Evolutionary conservation across 805 yeast genomes (phyloP).

Genomic region (Zygotorulaspora danielsina): DNA sequence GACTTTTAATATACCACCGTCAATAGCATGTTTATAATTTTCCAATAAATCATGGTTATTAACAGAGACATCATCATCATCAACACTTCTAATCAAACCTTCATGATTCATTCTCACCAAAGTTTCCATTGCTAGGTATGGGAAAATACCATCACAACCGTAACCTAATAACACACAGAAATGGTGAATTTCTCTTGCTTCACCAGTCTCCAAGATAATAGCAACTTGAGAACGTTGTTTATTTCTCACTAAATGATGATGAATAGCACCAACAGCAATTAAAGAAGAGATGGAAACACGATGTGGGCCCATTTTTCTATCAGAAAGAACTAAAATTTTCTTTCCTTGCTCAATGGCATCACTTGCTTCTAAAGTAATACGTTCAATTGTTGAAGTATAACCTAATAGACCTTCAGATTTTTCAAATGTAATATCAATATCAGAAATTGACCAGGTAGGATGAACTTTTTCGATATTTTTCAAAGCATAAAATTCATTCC

Average conservation of each 20-base stretch:
- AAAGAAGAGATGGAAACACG: conserved; percentile 81
- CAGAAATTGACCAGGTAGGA: conserved; percentile 81
- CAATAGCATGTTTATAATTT: conserved; percentile 80
- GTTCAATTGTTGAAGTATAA: conserved; percentile 76
- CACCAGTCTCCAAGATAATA: conserved; percentile 86
- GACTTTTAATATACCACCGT: conserved; percentile 90
- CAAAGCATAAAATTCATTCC: conserved; percentile 71
- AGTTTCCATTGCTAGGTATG: conserved; percentile 89
- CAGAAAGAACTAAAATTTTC: conserved; percentile 74
- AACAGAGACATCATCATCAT: conserved; percentile 37
- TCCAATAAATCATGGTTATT: conserved; percentile 57
- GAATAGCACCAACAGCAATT: conserved; percentile 95
- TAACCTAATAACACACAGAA: conserved; percentile 91
- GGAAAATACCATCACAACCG: conserved; percentile 95
- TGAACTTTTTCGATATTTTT: conserved; percentile 65
- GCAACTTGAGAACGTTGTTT: conserved; percentile 97
- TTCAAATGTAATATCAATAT: conserved; percentile 83
- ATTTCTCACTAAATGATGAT: conserved; percentile 91
- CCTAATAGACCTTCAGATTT: conserved; percentile 82
- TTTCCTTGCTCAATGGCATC: conserved; percentile 72
- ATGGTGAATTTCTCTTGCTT: conserved; percentile 96
- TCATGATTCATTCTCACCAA: conserved; percentile 79
- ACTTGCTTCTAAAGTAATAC: conserved; percentile 82
- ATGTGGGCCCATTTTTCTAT: conserved; percentile 53
- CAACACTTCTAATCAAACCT: conserved; percentile 55